Conservation (phyloP, 345 rosid genomes). For the Citrus trifoliata region DNA sequence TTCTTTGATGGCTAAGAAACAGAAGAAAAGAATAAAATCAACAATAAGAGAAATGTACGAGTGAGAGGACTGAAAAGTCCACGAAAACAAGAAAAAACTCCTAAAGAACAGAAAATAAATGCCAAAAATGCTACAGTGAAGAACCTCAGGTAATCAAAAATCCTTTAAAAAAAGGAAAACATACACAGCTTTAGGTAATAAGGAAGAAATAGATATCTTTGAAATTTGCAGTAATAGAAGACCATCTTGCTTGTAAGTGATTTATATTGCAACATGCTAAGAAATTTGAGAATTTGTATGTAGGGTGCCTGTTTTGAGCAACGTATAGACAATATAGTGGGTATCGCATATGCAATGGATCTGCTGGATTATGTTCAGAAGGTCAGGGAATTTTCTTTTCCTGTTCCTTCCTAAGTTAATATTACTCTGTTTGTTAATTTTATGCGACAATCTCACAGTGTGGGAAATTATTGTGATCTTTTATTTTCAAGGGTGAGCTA, state of each 20-base stretch:
- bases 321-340: constrained; percentile 94
- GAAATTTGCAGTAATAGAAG: neutral
- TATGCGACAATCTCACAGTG: constrained; percentile 34
- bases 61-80: neutral
- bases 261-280: constrained; percentile 22
- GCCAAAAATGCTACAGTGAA: neutral
- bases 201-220: neutral
- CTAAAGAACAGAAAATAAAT: neutral
- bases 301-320: constrained; percentile 99
- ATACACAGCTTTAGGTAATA: neutral
- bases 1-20: neutral
- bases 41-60: neutral
- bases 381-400: constrained; percentile 45
- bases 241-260: constrained; percentile 6
- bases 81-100: neutral
- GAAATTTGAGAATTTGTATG: constrained; percentile 8
- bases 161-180: neutral
- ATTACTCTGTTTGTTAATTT: constrained; percentile 29
- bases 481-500: constrained; percentile 93
- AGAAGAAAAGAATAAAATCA: neutral
- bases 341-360: constrained; percentile 98
- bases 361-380: constrained; percentile 87
- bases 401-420: constrained; percentile 5
- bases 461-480: constrained; percentile 41
- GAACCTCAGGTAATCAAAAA: neutral